Conservation (phyloP, 208 protist species). For the Trypanosoma boissoni region DNA sequence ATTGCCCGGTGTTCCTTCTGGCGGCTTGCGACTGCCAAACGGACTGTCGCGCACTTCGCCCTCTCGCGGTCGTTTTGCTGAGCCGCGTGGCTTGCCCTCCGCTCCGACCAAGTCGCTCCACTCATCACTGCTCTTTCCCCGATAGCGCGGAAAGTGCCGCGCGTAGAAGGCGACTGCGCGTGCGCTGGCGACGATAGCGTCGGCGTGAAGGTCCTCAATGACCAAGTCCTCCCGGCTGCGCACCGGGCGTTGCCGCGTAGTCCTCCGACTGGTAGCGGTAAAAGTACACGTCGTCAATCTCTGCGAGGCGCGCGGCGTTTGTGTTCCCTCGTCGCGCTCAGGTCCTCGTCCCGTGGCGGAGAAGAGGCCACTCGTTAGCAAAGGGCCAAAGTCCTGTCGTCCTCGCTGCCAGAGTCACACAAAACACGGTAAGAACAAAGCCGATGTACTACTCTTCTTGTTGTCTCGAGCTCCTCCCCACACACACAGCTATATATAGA, state of each 20-base stretch:
- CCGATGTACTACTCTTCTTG: no score
- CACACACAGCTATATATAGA: no score
- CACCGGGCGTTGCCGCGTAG: conserved; percentile 54
- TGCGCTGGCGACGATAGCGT: conserved; percentile 16
- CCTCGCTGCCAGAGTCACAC: no score
- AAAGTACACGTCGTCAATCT: conserved; percentile 37
- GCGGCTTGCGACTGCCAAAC: conserved; percentile 15
- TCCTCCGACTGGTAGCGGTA: conserved; percentile 73
- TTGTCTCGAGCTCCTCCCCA: no score
- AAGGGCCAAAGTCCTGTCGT: no score
- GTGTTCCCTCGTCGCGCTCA: conserved; percentile 43
- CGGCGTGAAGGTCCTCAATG: conserved; percentile 18
- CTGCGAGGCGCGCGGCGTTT: conserved; percentile 49
- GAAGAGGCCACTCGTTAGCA: no score
- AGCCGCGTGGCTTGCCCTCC: no score
- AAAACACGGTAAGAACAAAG: no score
- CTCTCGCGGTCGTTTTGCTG: neutral
- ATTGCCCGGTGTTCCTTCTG: no score
- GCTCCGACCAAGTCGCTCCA: conserved; percentile 23
- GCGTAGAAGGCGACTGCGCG: conserved; percentile 31
- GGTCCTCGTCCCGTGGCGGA: no score
- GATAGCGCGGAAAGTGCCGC: conserved; percentile 14
- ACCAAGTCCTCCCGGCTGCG: conserved; percentile 27
- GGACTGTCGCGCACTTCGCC: neutral
- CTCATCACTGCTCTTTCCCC: conserved; percentile 1